Base-by-base conservation (phyloP, 768 basidiomycete species). In the Gyrodon lividus region DNA sequence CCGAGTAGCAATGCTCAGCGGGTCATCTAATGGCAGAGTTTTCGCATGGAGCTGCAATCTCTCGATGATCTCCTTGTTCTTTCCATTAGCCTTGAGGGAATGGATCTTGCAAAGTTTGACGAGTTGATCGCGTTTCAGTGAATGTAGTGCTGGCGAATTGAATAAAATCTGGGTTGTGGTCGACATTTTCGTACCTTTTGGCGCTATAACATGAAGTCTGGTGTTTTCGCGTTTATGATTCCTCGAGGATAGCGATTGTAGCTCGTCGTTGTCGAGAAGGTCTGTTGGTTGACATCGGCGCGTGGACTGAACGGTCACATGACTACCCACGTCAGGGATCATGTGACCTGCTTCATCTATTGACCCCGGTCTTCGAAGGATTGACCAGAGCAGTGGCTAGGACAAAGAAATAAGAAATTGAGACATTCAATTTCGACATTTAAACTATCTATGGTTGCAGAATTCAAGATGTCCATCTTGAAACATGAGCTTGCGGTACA, bases 21-120 rank as follows among this genome's bases (percentile, higher is more conserved):
- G 80, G 35, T 75, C 73, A 48, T 81, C 81, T 23, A 71, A 74
- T 1, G 85, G 82, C 12, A 90, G 72, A n/a, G 76, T 77, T 48
- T 72, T 70, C 5, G 89, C 88, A 63, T 88, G 87, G 47, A 76
- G 68, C 68, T 83, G 82, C 33, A 93, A 75, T 45, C 80, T 79
- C 33, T 82, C 75, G 56, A 93, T 77, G 52, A 93, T 75, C 5
- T 92, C 88, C 4, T 70, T 66, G 59, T 86, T 92, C 78, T 92
- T 92, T 17, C 91, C 90, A 16, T 78, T 76, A 0, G 87, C 89
- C 68, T 89, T 91, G 63, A 93, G 75, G 0, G 81, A 75, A 65
- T 93, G 87, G 26, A 84, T 79, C 68, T 92, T 92, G 81, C 90
- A 93, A 45, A 93, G 77, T 56, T 87, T 89, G 47, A 89, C 77